phyloP scores from a whole-genome alignment of 257 asterid species.

The Knoxia roxburghii region DNA sequence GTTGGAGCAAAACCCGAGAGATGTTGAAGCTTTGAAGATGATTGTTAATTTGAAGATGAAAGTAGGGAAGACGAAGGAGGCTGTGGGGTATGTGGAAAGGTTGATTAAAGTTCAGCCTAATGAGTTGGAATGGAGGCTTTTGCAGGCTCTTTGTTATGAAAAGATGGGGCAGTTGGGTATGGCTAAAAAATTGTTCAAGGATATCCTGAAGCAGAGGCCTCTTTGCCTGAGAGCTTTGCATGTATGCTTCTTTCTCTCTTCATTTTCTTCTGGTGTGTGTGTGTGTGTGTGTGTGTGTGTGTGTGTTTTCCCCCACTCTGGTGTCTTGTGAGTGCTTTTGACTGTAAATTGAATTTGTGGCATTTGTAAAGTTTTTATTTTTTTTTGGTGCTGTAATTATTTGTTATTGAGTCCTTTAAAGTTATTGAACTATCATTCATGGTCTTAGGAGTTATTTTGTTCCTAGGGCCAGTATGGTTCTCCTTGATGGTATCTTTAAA shows the following conservation, averaged over 20 bases:
- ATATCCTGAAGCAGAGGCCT: slow-evolving; percentile 68
- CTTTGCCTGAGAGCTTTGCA: slow-evolving; percentile 88
- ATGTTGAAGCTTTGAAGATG: slow-evolving; percentile 58
- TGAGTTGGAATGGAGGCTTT: slow-evolving; percentile 90
- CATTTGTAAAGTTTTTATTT: not conserved
- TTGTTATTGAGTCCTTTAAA: not conserved
- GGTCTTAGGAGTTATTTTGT: not conserved
- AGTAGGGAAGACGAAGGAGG: slow-evolving; percentile 65
- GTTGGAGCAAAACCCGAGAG: slow-evolving; percentile 47
- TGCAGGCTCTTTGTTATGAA: slow-evolving; percentile 89
- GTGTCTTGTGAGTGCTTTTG: slow-evolving; percentile 1
- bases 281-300: no score
- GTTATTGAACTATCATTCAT: not conserved
- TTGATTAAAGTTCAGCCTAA: slow-evolving; percentile 62
- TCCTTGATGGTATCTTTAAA: not conserved
- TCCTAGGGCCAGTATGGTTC: no score
- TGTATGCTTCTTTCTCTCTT: slow-evolving; percentile 36
- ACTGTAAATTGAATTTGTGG: no score
- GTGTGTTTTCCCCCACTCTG: no score
- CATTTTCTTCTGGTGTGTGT: not conserved
- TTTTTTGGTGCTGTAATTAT: not conserved
- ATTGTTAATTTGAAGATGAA: slow-evolving; percentile 71
- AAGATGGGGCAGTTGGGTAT: slow-evolving; percentile 69
- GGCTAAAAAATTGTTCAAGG: slow-evolving; percentile 71
- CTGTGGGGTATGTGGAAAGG: slow-evolving; percentile 63